phyloP scores from a whole-genome alignment of 345 rosid genomes.

The Populus tremula region DNA sequence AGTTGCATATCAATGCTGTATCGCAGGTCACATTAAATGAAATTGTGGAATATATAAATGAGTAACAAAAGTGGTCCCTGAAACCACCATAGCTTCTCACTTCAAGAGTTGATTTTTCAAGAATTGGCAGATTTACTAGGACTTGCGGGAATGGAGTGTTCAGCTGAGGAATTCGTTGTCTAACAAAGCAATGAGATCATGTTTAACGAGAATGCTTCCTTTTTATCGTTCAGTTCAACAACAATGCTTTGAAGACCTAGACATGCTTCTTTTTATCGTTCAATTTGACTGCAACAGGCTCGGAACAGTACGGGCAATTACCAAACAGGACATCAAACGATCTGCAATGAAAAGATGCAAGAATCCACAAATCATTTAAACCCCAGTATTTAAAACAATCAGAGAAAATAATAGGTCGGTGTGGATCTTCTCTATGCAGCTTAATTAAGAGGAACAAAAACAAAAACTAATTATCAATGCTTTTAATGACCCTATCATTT shows the following conservation, averaged over 20 bases:
- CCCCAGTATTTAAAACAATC: neutral
- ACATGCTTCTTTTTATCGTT: slow-evolving; percentile 30
- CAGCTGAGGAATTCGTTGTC: too few species aligned
- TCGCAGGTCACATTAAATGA: neutral
- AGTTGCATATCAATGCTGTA: neutral
- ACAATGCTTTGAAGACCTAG: neutral
- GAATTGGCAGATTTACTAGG: neutral
- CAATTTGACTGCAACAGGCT: slow-evolving; percentile 68
- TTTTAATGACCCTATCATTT: too few species aligned
- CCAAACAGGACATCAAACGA: slow-evolving; percentile 76
- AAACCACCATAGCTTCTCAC: too few species aligned
- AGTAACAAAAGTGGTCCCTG: neutral
- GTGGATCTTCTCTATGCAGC: neutral
- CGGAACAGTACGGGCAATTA: slow-evolving; percentile 75
- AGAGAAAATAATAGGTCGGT: neutral
- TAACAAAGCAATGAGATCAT: neutral
- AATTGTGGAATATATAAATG: neutral
- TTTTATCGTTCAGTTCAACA: slow-evolving; percentile 27
- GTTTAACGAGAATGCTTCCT: slow-evolving; percentile 20
- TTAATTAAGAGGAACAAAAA: neutral
- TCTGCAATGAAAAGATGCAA: slow-evolving; percentile 36
- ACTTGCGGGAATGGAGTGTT: neutral
- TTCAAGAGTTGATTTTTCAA: neutral
- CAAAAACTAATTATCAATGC: too few species aligned
- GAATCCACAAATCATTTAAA: slow-evolving; percentile 1